Base-by-base conservation (phyloP, 1,284 basidiomycete genomes). In the Kwoniella shivajii region DNA sequence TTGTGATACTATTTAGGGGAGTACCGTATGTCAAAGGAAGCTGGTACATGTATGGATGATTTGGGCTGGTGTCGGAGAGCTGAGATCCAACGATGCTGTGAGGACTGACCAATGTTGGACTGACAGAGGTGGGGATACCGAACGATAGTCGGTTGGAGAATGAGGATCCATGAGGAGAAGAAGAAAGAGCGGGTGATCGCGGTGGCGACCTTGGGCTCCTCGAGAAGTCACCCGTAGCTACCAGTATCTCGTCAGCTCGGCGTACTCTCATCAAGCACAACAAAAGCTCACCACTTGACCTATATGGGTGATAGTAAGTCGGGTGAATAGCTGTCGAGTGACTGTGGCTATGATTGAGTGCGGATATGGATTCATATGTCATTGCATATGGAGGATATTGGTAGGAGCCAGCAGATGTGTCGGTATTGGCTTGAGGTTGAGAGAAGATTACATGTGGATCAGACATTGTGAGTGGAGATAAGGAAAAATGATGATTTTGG, bases 101-200 rank as follows among this genome's bases (percentile, higher is more conserved):
- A 22, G 58, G 58, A 33, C 50, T 54, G 43, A 56, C 36, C 31
- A 63, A 44, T 18, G 55, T 33, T 10, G 62, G 57, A 27, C 49
- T 56, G 41, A 50, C 53, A 14, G 64, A 49, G n/a, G 53, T 59
- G 24, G 61, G 49, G 3, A 50, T 54, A 22, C 60, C 54, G 31
- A 61, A 56, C 10, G 56, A 55, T 2, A 60, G 58, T 13, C 54
- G 49, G 14, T 56, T 38, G 31, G 54, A 56, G 27, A 36, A 22
- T 6, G 43, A 34, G 4, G 49, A 52, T 4, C 54, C 58, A n/a
- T 53, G 45, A 10, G 58, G 54, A 5, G 58, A 56, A 13, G 50
- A 51, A 4, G 49, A 51, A 20, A 60, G 38, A 16, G 54, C 43
- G 6, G 58, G 54, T 0, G 54, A 60, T 26, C 37, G 34, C 16